Percentiles rank a stretch among this genome's conserved stretches.
These are phyloP conservation scores for Cutaneotrichosporon sp. DNA, from an alignment of 1,284 basidiomycete species.

Conservation along the genomic window DNA sequence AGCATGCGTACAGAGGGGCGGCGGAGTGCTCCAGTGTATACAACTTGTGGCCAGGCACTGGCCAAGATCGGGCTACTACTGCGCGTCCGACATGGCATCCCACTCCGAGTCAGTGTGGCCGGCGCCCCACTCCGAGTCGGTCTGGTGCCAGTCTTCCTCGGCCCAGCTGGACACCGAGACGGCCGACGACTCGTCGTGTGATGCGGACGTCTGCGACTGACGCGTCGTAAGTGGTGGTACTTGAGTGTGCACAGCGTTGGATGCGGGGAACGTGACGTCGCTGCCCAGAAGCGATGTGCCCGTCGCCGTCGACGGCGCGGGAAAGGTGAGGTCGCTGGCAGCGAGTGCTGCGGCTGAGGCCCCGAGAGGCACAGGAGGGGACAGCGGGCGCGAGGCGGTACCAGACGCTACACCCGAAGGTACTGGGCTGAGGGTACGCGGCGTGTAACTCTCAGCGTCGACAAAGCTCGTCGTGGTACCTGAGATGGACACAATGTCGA, in stretches of 20 bases:
- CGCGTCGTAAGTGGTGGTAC: not conserved
- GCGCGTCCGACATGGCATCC: constrained; percentile 12
- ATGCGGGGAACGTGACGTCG: constrained; percentile 1
- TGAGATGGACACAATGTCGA: constrained; percentile 12
- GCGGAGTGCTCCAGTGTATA: not conserved
- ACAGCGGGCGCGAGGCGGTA: not conserved
- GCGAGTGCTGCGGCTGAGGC: not conserved
- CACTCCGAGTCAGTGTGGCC: constrained; percentile 7
- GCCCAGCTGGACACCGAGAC: constrained; percentile 9
- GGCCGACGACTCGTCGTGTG: not conserved
- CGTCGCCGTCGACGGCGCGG: not conserved
- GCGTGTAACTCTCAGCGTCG: constrained; percentile 20
- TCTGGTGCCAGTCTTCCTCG: constrained; percentile 14
- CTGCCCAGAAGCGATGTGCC: not conserved
- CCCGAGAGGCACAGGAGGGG: not conserved
- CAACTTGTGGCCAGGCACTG: not conserved
- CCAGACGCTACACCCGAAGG: not conserved
- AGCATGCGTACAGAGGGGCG: not conserved
- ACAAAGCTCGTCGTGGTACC: constrained; percentile 11
- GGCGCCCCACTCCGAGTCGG: constrained; percentile 3
- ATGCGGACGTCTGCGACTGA: not conserved
- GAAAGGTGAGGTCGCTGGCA: not conserved
- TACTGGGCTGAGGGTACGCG: constrained; percentile 5
- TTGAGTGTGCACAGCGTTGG: not conserved
- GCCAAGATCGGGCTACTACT: not conserved